phyloP scores from a whole-genome alignment of 2,329 filamentous ascomycete genomes.

The Fusarium sp. region DNA sequence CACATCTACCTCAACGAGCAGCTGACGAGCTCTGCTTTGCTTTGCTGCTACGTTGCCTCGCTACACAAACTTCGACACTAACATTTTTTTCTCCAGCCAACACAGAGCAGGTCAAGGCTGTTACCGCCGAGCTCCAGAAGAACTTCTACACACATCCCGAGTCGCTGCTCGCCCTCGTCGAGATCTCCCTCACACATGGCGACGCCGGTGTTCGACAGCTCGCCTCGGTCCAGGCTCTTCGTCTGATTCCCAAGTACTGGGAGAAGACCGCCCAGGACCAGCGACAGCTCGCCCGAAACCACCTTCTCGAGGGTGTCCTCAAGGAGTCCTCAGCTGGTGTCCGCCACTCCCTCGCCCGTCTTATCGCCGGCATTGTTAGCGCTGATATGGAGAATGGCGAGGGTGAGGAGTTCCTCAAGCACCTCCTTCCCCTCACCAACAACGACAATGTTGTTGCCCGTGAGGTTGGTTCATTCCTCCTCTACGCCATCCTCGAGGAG shows the following conservation, averaged over 20 bases:
- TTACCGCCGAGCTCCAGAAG: conserved; percentile 90
- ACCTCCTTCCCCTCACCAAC: conserved; percentile 82
- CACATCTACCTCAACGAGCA: conserved; percentile 5
- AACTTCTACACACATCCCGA: conserved; percentile 90
- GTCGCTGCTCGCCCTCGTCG: conserved; percentile 86
- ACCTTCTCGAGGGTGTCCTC: conserved; percentile 85
- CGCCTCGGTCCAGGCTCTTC: conserved; percentile 88
- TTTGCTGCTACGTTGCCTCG: conserved; percentile 11
- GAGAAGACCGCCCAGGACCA: conserved; percentile 76
- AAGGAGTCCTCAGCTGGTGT: conserved; percentile 81
- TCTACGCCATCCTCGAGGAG: conserved; percentile 91
- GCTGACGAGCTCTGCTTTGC: conserved; percentile 7
- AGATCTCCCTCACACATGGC: conserved; percentile 85
- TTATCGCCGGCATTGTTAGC: conserved; percentile 88
- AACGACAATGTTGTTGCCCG: conserved; percentile 82
- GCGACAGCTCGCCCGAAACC: conserved; percentile 83
- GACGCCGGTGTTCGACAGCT: conserved; percentile 83
- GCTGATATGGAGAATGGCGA: conserved; percentile 81
- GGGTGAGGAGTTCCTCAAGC: conserved; percentile 84
- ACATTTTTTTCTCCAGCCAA: conserved; percentile 70
- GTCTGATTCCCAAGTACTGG: conserved; percentile 90
- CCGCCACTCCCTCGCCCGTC: conserved; percentile 87
- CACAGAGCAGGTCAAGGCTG: conserved; percentile 88
- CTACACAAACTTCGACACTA: conserved; percentile 16
- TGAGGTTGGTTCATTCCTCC: conserved; percentile 91